Base-by-base conservation (phyloP, 257 asterid genomes). In the Penstemon newberryi region DNA sequence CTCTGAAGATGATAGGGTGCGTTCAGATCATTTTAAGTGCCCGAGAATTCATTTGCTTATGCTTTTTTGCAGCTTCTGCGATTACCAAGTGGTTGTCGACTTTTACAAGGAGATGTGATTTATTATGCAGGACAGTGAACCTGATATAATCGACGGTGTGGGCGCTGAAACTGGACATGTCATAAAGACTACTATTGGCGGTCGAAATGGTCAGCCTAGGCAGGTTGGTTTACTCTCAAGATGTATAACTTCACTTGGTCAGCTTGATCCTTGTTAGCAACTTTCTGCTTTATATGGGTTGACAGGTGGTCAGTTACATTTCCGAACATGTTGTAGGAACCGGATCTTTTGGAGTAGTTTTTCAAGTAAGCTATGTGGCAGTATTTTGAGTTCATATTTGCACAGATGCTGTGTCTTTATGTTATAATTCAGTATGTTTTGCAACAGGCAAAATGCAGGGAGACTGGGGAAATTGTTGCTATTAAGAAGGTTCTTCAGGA, bases 261-360 rank as follows among this genome's bases (percentile, higher is more conserved):
- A 62, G 68, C 49, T 56, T 57, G 63, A 69, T 67, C 43, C 43
- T 60, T 76, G 71, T 40, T 44, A 36, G 39, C 75, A 43, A 63
- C 33, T 58, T 37, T 55, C 41, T 56, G 37, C 67, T 70, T 73
- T 72, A 41, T 78, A 66, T 79, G 67, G 75, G 63, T 79, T 75
- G 79, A 71, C 88, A 92, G 98, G 87, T 74, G 66, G 85, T 89
- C 70, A 92, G 86, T 80, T 92, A 89, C 84, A 92, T 92, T 71
- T 95, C 98, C 61, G 98, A 92, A 78, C 98, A 92, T 80, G 95
- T 92, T 65, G 95, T 92, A 59, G 98, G 98, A 71, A 92, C 96
- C 42, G 98, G 98, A 70, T 92, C 98, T 45, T 92, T 92, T 74
- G 98, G 98, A 69, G 98, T 92, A 59, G 98, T 92, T 67, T 86